Conservation (phyloP, 768 basidiomycete genomes). For the Russula foetens region DNA sequence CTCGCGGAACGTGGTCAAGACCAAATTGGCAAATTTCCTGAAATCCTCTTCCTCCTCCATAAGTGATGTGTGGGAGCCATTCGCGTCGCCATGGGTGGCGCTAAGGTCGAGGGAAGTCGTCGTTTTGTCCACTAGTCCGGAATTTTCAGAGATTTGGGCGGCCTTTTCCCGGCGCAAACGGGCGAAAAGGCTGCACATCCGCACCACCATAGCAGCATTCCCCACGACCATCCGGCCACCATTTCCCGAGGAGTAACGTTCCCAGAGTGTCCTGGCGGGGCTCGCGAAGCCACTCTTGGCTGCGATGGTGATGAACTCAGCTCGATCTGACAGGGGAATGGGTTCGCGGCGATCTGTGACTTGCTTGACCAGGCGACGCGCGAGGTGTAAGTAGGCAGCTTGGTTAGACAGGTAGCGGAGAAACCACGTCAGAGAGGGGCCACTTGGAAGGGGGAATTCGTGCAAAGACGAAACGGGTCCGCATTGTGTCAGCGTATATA, state of each 20-base stretch:
- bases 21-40: conserved; percentile 34
- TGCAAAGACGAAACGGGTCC: conserved; percentile 26
- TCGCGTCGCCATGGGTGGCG: neutral
- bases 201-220: conserved; percentile 37
- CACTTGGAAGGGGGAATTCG: conserved; percentile 44
- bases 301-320: conserved; percentile 38
- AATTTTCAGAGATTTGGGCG: neutral
- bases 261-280: conserved; percentile 49
- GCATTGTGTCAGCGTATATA: conserved; percentile 42
- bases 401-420: conserved; percentile 36
- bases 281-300: conserved; percentile 42
- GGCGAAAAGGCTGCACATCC: conserved; percentile 43
- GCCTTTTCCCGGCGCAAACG: neutral
- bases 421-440: conserved; percentile 42
- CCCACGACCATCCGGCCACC: conserved; percentile 36
- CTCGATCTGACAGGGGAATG: conserved; percentile 39
- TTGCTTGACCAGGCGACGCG: conserved; percentile 43
- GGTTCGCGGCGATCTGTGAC: conserved; percentile 34
- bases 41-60: conserved; percentile 8
- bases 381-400: conserved; percentile 37
- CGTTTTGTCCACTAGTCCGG: neutral
- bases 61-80: neutral
- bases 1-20: conserved; percentile 37
- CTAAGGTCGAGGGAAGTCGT: neutral
- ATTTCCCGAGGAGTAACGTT: conserved; percentile 39